phyloP scores from a whole-genome alignment of 805 yeast genomes.

The Wickerhamiella spandovensis region DNA sequence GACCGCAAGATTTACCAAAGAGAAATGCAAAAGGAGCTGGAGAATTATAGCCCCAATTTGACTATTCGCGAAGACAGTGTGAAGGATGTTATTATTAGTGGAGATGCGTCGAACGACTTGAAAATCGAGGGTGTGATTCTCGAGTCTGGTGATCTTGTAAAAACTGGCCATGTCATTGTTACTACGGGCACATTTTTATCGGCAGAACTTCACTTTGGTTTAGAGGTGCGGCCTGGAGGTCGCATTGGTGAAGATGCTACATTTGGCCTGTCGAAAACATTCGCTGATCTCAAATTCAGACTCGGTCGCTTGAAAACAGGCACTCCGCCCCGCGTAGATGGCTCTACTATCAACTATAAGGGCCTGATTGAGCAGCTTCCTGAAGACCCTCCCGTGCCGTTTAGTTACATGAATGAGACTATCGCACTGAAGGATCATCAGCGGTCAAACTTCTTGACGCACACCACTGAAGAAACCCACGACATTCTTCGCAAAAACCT shows the following conservation, averaged over 20 bases:
- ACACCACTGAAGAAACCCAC: slow-evolving; percentile 66
- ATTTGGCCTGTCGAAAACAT: slow-evolving; percentile 71
- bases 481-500: slow-evolving; percentile 54
- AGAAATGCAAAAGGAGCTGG: slow-evolving; percentile 65
- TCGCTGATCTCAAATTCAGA: slow-evolving; percentile 61
- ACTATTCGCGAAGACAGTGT: slow-evolving; percentile 61
- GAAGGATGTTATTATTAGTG: slow-evolving; percentile 56
- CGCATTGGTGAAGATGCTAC: slow-evolving; percentile 89
- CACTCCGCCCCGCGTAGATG: slow-evolving; percentile 82
- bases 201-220: slow-evolving; percentile 89
- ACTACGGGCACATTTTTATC: slow-evolving; percentile 94
- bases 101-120: slow-evolving; percentile 26
- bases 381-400: slow-evolving; percentile 75
- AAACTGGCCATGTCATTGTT: slow-evolving; percentile 58
- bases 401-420: slow-evolving; percentile 66
- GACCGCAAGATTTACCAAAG: slow-evolving; percentile 66
- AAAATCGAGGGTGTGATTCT: slow-evolving; percentile 58
- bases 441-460: slow-evolving; percentile 60
- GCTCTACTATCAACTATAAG: slow-evolving; percentile 54
- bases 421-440: slow-evolving; percentile 49
- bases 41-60: slow-evolving; percentile 40
- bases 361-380: slow-evolving; percentile 61
- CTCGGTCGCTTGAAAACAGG: slow-evolving; percentile 92
- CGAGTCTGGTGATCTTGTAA: slow-evolving; percentile 48
- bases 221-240: slow-evolving; percentile 73